phyloP scores from a whole-genome alignment of 352 stramenopile genomes.

The Phytophthora sp. region DNA sequence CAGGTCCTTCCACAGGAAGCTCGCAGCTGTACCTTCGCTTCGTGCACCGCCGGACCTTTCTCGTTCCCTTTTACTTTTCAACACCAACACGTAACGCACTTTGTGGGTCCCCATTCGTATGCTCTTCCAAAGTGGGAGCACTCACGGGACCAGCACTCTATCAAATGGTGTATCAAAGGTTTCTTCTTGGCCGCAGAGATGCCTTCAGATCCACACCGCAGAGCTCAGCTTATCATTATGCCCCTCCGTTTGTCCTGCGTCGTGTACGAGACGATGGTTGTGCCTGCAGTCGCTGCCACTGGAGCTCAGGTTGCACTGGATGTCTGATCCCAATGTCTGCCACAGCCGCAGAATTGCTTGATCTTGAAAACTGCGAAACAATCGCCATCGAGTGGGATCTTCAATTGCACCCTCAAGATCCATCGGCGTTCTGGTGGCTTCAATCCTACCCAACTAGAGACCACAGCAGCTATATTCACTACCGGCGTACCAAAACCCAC shows the following conservation, averaged over 20 bases:
- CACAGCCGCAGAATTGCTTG: conserved; percentile 33
- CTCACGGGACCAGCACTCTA: conserved; percentile 45
- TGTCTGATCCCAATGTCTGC: conserved; percentile 47
- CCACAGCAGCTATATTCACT: conserved; percentile 44
- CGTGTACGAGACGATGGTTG: conserved; percentile 50
- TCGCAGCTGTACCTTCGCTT: conserved; percentile 46
- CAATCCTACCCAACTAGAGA: conserved; percentile 32
- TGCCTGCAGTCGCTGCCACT: conserved; percentile 59
- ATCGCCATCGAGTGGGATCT: conserved; percentile 72
- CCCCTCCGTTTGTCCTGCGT: conserved; percentile 45
- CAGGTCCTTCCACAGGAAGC: neutral
- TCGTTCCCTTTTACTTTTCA: conserved; percentile 65
- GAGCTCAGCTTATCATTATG: neutral
- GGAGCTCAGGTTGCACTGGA: conserved; percentile 52
- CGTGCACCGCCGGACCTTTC: conserved; percentile 41
- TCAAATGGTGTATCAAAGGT: conserved; percentile 20
- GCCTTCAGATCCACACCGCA: neutral
- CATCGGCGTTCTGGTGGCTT: conserved; percentile 26
- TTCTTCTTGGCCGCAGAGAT: conserved; percentile 5
- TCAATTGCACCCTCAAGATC: conserved; percentile 16
- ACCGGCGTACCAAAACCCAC: conserved; percentile 30
- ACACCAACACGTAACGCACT: conserved; percentile 40
- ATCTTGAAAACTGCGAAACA: conserved; percentile 56
- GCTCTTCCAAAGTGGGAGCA: conserved; percentile 10
- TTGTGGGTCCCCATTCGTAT: conserved; percentile 48